Conservation (phyloP, 1,284 basidiomycete species). For the Ceratobasidium papillatum region DNA sequence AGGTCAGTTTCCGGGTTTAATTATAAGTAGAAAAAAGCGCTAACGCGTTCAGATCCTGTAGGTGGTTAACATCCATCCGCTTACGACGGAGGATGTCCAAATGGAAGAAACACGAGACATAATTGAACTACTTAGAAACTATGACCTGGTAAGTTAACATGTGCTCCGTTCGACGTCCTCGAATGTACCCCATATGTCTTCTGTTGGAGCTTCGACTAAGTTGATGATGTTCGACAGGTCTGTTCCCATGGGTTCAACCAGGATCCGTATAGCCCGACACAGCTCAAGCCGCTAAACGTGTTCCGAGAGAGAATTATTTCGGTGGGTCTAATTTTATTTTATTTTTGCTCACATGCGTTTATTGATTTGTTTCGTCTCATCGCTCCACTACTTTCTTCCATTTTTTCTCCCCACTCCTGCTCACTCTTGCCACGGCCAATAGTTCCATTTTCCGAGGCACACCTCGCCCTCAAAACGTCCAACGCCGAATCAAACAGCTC, state of each 20-base stretch:
- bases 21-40: neutral
- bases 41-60: constrained; percentile 54
- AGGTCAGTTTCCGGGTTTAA: constrained; percentile 60
- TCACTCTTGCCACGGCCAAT: constrained; percentile 12
- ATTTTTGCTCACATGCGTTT: neutral
- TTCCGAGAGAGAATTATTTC: constrained; percentile 98
- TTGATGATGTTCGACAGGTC: constrained; percentile 52
- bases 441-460: constrained; percentile 99
- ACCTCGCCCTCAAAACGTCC: constrained; percentile 97
- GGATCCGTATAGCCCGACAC: constrained; percentile 96
- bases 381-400: neutral
- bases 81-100: constrained; percentile 98
- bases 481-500: constrained; percentile 97
- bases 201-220: neutral
- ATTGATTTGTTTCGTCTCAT: neutral
- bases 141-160: constrained; percentile 88
- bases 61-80: constrained; percentile 97
- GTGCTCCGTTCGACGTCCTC: too few relatives aligned
- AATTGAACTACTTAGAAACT: constrained; percentile 98
- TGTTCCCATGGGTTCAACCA: constrained; percentile 99
- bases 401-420: constrained; percentile 19
- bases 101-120: constrained; percentile 99
- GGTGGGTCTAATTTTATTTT: constrained; percentile 58
- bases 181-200: neutral
- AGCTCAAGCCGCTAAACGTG: constrained; percentile 98